A percentile compares a stretch with the other conserved stretches of the same genome.
phyloP scores from a whole-genome alignment of 345 rosid species.

The Pugionium cornutum region DNA sequence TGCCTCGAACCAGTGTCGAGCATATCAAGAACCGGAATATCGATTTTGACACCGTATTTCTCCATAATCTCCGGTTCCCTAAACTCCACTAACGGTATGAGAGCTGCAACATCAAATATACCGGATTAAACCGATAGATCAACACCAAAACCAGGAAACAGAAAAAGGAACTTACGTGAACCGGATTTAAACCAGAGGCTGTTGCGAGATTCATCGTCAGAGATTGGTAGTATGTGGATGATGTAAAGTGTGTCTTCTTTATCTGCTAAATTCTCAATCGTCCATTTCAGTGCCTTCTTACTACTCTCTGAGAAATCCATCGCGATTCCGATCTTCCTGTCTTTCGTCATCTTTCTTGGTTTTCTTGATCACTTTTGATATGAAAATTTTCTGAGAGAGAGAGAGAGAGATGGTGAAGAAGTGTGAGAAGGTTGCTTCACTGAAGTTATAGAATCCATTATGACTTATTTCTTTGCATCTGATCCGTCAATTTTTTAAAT shows the following conservation, averaged over 20 bases:
- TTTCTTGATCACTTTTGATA: not conserved
- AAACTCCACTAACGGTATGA: constrained; percentile 81
- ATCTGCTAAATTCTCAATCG: constrained; percentile 71
- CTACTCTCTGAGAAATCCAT: constrained; percentile 95
- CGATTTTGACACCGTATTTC: constrained; percentile 59
- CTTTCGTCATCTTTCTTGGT: constrained; percentile 55
- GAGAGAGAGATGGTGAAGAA: no score
- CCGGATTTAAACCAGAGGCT: constrained; percentile 60
- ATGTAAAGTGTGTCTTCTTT: constrained; percentile 70
- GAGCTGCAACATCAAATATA: constrained; percentile 50
- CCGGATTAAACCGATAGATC: not conserved
- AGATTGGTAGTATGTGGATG: constrained; percentile 59
- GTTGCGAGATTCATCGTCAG: constrained; percentile 52
- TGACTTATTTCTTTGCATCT: no score
- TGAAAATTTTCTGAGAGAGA: no score
- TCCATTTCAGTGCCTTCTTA: constrained; percentile 89
- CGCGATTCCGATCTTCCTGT: constrained; percentile 74
- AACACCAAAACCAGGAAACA: not conserved
- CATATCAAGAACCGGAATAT: constrained; percentile 63
- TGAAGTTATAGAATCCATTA: no score
- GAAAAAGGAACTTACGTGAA: constrained; percentile 57
- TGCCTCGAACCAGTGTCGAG: constrained; percentile 88
- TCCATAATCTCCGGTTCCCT: constrained; percentile 73
- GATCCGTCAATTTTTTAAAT: no score
- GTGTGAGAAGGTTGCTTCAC: no score